Evolutionary conservation across 2,329 filamentous ascomycete genomes (phyloP).

Genomic region (Penicillium sp.): DNA sequence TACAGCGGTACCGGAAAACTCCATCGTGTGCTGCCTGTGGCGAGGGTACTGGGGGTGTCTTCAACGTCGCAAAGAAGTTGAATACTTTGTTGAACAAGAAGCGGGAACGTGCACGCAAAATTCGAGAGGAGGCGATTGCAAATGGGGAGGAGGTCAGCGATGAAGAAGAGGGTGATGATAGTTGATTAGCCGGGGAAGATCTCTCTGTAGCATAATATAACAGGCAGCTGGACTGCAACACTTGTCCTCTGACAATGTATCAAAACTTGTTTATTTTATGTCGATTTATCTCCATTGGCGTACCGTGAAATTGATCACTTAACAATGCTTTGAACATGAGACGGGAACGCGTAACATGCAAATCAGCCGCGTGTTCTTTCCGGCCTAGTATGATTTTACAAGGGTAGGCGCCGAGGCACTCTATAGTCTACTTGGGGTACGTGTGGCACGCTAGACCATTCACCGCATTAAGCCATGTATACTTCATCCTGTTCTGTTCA

Average conservation of each 20-base stretch:
- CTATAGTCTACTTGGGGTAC: not conserved
- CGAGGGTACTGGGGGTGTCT: constrained; percentile 75
- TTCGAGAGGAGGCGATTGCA: constrained; percentile 46
- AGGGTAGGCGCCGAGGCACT: not conserved
- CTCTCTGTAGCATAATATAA: constrained; percentile 8
- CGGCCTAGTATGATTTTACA: not conserved
- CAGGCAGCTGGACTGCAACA: constrained; percentile 4
- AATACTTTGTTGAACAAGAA: constrained; percentile 70
- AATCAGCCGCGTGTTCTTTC: not conserved
- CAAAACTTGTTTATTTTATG: not conserved
- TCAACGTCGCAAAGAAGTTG: constrained; percentile 76
- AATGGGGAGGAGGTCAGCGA: constrained; percentile 45
- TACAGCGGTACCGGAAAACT: constrained; percentile 76
- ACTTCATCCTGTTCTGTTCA: not conserved
- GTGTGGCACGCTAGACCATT: not conserved
- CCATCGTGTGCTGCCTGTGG: constrained; percentile 81
- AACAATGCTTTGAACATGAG: not conserved
- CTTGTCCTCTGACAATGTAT: not conserved
- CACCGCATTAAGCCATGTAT: not conserved
- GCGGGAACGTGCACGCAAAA: constrained; percentile 48
- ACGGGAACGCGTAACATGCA: not conserved
- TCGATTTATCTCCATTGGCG: not conserved
- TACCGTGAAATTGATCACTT: not conserved
- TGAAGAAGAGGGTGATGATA: constrained; percentile 36
- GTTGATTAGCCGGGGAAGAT: constrained; percentile 1